phyloP scores from a whole-genome alignment of 768 basidiomycete species.

The Coprinopsis strossmayeri region DNA sequence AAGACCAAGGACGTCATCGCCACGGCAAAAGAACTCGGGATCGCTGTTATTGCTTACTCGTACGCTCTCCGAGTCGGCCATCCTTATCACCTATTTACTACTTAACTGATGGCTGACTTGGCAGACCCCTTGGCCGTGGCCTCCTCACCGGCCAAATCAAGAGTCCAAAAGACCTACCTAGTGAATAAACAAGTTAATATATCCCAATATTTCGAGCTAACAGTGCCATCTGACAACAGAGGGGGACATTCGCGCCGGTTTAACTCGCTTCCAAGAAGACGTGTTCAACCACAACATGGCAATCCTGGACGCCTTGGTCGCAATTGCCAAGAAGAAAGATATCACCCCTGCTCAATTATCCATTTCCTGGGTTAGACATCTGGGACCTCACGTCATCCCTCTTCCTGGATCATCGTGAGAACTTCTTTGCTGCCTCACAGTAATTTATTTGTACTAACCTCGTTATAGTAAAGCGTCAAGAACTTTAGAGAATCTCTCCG shows the following conservation, averaged over 20 bases:
- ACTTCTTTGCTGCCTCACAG: not conserved
- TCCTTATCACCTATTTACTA: too few species aligned
- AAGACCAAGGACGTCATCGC: slow-evolving; percentile 49
- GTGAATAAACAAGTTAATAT: too few species aligned
- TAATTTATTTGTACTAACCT: too few species aligned
- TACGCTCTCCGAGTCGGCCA: too few species aligned
- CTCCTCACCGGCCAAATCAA: slow-evolving; percentile 48
- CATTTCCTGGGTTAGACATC: slow-evolving; percentile 36
- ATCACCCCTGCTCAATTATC: slow-evolving; percentile 37
- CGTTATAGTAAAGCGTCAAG: slow-evolving; percentile 18
- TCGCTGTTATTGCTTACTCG: slow-evolving; percentile 63
- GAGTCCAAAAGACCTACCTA: slow-evolving; percentile 24
- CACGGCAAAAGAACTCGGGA: slow-evolving; percentile 48
- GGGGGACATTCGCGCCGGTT: slow-evolving; percentile 35
- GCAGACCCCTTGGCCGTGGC: slow-evolving; percentile 47
- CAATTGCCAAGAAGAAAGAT: slow-evolving; percentile 34
- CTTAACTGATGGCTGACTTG: too few species aligned
- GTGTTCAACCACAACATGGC: slow-evolving; percentile 36
- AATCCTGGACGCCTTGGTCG: slow-evolving; percentile 34
- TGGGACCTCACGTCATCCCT: slow-evolving; percentile 39
- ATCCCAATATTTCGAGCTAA: too few species aligned
- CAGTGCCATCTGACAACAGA: too few species aligned
- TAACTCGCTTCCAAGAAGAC: slow-evolving; percentile 37
- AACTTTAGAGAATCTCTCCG: slow-evolving; percentile 40
- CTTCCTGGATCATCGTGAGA: slow-evolving; percentile 44